A percentile compares a stretch with the other conserved stretches of the same genome.
phyloP scores from a whole-genome alignment of 495 filamentous ascomycete species.

The Chaetomium tenue region DNA sequence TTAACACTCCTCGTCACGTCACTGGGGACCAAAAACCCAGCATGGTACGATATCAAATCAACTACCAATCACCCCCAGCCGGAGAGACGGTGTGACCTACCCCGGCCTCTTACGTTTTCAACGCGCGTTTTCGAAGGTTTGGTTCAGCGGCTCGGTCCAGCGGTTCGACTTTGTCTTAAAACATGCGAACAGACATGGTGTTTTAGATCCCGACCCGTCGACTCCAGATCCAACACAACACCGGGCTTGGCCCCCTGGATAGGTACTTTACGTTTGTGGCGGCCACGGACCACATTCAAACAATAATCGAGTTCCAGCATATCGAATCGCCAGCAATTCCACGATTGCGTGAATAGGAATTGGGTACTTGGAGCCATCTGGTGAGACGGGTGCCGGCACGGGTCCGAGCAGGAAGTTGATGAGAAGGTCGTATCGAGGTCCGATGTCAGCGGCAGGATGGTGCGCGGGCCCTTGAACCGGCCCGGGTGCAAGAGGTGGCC shows the following conservation, averaged over 20 bases:
- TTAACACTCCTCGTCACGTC: not conserved
- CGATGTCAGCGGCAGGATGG: not conserved
- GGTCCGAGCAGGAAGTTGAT: not conserved
- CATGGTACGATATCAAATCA: not conserved
- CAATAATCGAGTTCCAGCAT: not conserved
- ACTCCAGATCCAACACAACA: not conserved
- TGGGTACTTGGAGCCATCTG: not conserved
- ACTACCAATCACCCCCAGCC: not conserved
- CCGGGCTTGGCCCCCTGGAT: too few relatives aligned
- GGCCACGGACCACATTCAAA: not conserved
- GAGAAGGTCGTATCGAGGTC: not conserved
- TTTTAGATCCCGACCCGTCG: not conserved
- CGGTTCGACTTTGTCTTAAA: not conserved
- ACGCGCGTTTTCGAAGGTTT: slow-evolving; percentile 1
- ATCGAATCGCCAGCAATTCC: not conserved
- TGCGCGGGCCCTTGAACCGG: slow-evolving; percentile 9
- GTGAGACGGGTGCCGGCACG: not conserved
- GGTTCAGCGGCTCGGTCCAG: not conserved
- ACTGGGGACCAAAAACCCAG: not conserved
- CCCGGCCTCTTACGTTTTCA: not conserved
- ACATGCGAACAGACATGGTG: not conserved
- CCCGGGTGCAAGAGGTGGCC: not conserved
- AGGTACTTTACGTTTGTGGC: not conserved
- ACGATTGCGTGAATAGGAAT: not conserved
- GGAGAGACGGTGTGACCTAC: slow-evolving; percentile 9